Evolutionary conservation across 805 yeast genomes (phyloP).

Genomic region (Kodamaea lidongshanica): DNA sequence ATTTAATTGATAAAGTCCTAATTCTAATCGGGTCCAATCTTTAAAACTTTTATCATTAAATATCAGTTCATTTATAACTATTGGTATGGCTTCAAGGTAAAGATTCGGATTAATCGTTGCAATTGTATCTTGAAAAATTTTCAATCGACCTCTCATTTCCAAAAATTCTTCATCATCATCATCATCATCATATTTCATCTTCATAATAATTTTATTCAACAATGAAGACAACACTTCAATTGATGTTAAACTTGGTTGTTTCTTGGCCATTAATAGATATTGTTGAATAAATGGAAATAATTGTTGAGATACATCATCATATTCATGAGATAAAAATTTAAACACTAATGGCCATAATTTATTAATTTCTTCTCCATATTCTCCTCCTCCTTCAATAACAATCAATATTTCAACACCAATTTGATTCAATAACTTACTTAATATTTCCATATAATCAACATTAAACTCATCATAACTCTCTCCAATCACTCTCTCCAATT

Average conservation of each 20-base stretch:
- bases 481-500: conserved; percentile 33
- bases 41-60: conserved; percentile 15
- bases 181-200: conserved; percentile 77
- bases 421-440: conserved; percentile 67
- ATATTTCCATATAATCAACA: conserved; percentile 52
- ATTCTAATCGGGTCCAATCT: conserved; percentile 80
- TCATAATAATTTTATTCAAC: conserved; percentile 62
- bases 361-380: conserved; percentile 20
- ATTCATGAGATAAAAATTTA: conserved; percentile 68
- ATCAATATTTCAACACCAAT: conserved; percentile 72
- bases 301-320: conserved; percentile 82
- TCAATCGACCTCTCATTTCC: conserved; percentile 71
- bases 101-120: conserved; percentile 51
- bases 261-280: conserved; percentile 65
- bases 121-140: conserved; percentile 79
- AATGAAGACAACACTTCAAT: conserved; percentile 55
- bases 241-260: conserved; percentile 31
- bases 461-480: conserved; percentile 4
- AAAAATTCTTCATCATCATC: conserved; percentile 67
- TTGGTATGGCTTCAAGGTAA: conserved; percentile 53
- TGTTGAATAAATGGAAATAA: conserved; percentile 76
- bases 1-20: conserved; percentile 78
- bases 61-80: conserved; percentile 47
- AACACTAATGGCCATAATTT: conserved; percentile 54
- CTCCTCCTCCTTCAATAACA: conserved; percentile 42